Evolutionary conservation across 1,284 basidiomycete species (phyloP).

Genomic region (Wallemia mellicola): DNA sequence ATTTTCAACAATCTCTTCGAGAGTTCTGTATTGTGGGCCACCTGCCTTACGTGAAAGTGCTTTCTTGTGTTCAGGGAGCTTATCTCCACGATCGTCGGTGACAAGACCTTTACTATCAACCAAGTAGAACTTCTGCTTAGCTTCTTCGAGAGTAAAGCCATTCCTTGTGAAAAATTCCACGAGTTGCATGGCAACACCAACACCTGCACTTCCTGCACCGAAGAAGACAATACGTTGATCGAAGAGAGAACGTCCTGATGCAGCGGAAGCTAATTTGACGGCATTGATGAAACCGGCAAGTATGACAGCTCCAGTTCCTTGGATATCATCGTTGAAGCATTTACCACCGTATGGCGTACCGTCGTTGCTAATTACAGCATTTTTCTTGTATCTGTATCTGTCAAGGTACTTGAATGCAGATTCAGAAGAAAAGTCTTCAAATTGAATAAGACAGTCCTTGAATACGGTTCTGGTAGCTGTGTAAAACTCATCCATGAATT

Average conservation of each 20-base stretch:
- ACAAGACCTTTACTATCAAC: constrained; percentile 31
- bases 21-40: constrained; percentile 33
- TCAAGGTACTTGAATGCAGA: constrained; percentile 57
- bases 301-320: constrained; percentile 68
- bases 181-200: constrained; percentile 66
- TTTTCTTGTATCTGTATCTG: constrained; percentile 27
- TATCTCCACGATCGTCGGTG: constrained; percentile 21
- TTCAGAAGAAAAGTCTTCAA: constrained; percentile 70
- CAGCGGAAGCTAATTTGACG: constrained; percentile 39
- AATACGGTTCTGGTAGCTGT: constrained; percentile 36
- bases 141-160: constrained; percentile 44
- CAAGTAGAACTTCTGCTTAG: constrained; percentile 46
- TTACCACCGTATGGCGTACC: constrained; percentile 6
- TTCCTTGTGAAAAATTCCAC: constrained; percentile 56
- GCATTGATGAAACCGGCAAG: constrained; percentile 73
- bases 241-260: constrained; percentile 33
- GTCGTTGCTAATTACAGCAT: too few species aligned
- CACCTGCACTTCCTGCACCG: constrained; percentile 60
- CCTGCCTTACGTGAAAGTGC: constrained; percentile 56
- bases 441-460: constrained; percentile 36
- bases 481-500: constrained; percentile 91
- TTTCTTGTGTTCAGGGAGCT: constrained; percentile 53
- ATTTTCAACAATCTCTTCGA: constrained; percentile 51
- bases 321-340: constrained; percentile 10
- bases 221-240: constrained; percentile 73